Evolutionary conservation across 2,329 filamentous ascomycete species (phyloP).

Genomic region (Cladosporium velox): DNA sequence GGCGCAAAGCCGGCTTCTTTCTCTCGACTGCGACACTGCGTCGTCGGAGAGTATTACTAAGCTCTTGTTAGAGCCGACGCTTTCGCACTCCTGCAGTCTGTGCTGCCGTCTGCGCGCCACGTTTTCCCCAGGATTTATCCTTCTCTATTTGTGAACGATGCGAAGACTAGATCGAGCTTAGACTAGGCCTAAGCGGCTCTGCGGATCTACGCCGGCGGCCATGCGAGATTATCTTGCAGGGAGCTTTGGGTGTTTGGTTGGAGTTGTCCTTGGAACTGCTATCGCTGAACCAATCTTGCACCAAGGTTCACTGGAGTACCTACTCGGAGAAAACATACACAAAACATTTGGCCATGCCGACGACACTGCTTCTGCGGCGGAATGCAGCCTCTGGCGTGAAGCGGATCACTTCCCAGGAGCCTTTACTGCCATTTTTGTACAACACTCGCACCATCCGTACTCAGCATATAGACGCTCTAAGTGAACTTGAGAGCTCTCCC

Average conservation of each 20-base stretch:
- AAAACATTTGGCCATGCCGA: not conserved
- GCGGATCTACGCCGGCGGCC: constrained; percentile 14
- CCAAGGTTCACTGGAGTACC: not conserved
- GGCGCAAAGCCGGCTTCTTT: not conserved
- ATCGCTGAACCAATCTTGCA: not conserved
- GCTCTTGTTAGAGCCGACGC: not conserved
- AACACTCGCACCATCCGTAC: constrained; percentile 16
- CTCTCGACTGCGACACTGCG: constrained; percentile 1
- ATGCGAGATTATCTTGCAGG: constrained; percentile 13
- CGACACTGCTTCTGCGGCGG: not conserved
- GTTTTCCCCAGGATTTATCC: not conserved
- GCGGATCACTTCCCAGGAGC: constrained; percentile 10
- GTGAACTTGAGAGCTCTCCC: not conserved
- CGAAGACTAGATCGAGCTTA: not conserved
- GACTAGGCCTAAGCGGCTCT: not conserved
- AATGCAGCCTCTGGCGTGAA: not conserved
- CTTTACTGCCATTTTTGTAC: constrained; percentile 17
- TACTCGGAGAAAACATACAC: no score
- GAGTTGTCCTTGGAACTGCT: not conserved
- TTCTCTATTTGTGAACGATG: constrained; percentile 3
- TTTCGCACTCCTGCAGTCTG: constrained; percentile 17
- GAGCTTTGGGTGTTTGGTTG: not conserved
- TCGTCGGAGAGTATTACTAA: constrained; percentile 14
- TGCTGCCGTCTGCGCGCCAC: not conserved
- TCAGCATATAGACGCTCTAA: constrained; percentile 13